A percentile compares a stretch with the other conserved stretches of the same genome.
Evolutionary conservation across 2,329 filamentous ascomycete species (phyloP).

Genomic region (Penicillium sp.): DNA sequence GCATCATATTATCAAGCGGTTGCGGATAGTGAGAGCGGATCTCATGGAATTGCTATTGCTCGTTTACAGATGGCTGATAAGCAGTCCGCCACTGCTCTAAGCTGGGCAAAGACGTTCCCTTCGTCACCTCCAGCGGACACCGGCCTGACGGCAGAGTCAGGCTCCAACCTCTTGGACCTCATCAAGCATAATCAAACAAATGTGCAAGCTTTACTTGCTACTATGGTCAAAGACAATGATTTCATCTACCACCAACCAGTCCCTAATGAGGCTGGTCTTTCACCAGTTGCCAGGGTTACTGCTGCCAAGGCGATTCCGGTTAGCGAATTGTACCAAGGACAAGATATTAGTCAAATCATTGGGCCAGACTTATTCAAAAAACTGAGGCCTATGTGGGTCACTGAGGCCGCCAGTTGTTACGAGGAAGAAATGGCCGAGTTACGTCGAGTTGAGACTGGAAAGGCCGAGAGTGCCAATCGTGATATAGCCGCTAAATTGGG

Average conservation of each 20-base stretch:
- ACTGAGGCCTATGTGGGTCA: constrained; percentile 93
- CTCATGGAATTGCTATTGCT: constrained; percentile 80
- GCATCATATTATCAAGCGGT: constrained; percentile 93
- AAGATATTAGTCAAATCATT: constrained; percentile 95
- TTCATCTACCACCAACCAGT: constrained; percentile 97
- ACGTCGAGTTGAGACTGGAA: constrained; percentile 87
- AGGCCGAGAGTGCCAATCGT: constrained; percentile 86
- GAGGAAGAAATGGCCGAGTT: constrained; percentile 98
- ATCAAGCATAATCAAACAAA: constrained; percentile 77
- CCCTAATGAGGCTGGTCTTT: constrained; percentile 77
- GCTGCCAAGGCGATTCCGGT: constrained; percentile 97
- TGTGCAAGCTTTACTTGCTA: constrained; percentile 75
- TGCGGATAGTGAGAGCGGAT: constrained; percentile 83
- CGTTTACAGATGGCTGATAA: constrained; percentile 78
- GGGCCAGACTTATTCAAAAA: constrained; percentile 96
- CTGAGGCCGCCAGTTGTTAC: constrained; percentile 93
- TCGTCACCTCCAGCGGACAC: constrained; percentile 74
- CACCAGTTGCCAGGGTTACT: constrained; percentile 82
- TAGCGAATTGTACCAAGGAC: constrained; percentile 91
- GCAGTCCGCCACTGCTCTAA: constrained; percentile 74
- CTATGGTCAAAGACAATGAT: constrained; percentile 88
- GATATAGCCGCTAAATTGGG: constrained; percentile 96
- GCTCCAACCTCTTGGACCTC: constrained; percentile 70
- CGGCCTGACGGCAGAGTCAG: constrained; percentile 80
- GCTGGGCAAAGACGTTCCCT: constrained; percentile 76